Evolutionary conservation across 192 early-diverging fungal species (phyloP).

Genomic region (Chytriomyces hyalinus): DNA sequence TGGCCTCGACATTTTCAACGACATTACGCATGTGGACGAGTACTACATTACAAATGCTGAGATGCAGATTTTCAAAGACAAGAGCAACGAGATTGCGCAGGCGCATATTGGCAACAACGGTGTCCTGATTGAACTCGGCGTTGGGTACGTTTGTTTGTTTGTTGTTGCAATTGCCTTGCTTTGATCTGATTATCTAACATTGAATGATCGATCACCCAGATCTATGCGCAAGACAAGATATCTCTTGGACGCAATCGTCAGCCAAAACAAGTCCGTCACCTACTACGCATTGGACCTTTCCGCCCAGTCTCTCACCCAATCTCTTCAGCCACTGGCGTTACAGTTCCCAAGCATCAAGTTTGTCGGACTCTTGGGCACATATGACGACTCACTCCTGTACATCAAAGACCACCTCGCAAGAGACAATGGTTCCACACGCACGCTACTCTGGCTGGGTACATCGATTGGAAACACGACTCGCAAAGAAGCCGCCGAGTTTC

Average conservation of each 20-base stretch:
- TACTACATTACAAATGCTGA: constrained; percentile 91
- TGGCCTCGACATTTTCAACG: constrained; percentile 89
- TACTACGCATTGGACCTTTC: constrained; percentile 94
- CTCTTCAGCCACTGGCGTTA: constrained; percentile 67
- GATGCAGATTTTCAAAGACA: constrained; percentile 72
- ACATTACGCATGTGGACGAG: constrained; percentile 81
- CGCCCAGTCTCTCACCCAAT: constrained; percentile 73
- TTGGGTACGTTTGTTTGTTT: constrained; percentile 65
- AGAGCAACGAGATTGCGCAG: constrained; percentile 64
- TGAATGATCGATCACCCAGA: constrained; percentile 46
- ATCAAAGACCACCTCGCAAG: constrained; percentile 53
- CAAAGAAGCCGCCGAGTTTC: constrained; percentile 70
- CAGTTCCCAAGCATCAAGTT: constrained; percentile 71
- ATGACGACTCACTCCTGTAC: constrained; percentile 80
- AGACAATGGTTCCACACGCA: constrained; percentile 63
- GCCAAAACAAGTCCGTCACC: constrained; percentile 62
- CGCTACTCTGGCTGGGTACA: constrained; percentile 87
- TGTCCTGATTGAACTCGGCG: constrained; percentile 86
- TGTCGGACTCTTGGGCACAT: constrained; percentile 86
- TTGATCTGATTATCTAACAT: not conserved
- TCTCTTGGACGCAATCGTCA: constrained; percentile 76
- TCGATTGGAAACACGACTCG: constrained; percentile 83
- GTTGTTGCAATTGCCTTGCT: not conserved
- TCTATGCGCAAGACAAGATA: constrained; percentile 87
- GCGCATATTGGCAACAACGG: constrained; percentile 68